These are phyloP conservation scores for Bryum argenteum DNA, from an alignment of 225 moss, liverwort and hornwort species.

Conservation along the genomic window DNA sequence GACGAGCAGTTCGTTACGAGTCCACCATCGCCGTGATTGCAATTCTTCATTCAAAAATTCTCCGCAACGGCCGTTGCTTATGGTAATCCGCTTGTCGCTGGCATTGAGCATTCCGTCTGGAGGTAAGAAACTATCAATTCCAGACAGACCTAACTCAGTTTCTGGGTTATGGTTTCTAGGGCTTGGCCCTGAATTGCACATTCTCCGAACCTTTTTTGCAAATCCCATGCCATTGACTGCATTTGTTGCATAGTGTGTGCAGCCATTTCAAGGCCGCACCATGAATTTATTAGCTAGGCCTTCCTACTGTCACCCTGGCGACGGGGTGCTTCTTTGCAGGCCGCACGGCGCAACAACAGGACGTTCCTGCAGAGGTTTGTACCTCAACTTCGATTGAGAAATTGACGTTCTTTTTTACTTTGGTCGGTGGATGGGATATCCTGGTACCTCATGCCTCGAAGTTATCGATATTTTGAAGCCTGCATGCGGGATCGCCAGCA, in stretches of 20 bases:
- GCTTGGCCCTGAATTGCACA: slow-evolving; percentile 7
- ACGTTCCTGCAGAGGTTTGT: slow-evolving; percentile 39
- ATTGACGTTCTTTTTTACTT: too few relatives aligned
- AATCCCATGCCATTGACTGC: slow-evolving; percentile 13
- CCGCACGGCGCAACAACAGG: slow-evolving; percentile 16
- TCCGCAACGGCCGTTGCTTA: background rate
- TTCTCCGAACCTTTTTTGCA: background rate
- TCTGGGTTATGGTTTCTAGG: background rate
- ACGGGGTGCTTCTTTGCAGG: slow-evolving; percentile 33
- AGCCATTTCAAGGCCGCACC: slow-evolving; percentile 23
- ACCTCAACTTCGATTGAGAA: background rate
- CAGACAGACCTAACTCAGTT: slow-evolving; percentile 22
- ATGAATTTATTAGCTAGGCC: slow-evolving; percentile 49
- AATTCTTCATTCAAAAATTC: background rate
- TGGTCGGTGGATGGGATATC: too few relatives aligned
- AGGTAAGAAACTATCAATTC: background rate
- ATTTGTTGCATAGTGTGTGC: slow-evolving; percentile 27
- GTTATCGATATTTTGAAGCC: too few relatives aligned
- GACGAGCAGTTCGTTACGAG: too few relatives aligned
- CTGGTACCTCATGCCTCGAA: too few relatives aligned
- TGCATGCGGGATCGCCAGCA: too few relatives aligned
- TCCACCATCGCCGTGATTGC: background rate
- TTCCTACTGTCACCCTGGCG: slow-evolving; percentile 30
- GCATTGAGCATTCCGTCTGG: slow-evolving; percentile 4
- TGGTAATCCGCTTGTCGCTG: background rate